Evolutionary conservation across 176 grass and related monocot species (phyloP), one percentile per base, ranked within the genome.

Genomic region (Musa schizocarpa): DNA sequence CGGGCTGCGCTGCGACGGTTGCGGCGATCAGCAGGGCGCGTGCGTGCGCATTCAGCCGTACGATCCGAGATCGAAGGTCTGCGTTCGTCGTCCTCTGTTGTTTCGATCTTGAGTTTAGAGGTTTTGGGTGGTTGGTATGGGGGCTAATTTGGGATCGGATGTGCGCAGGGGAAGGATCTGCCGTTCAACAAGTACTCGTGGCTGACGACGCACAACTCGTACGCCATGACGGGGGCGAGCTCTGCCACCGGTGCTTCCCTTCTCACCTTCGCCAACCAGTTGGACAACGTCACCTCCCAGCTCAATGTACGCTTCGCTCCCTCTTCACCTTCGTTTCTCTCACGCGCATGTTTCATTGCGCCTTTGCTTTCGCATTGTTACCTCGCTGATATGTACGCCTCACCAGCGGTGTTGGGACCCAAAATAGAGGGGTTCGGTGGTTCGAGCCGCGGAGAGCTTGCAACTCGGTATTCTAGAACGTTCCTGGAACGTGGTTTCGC

Each of bases 121-220:
- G 34, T 13, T 13, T 1, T 65, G 23, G 13, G 23, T 76, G 65
- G 21, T 48, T 52, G 61, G 29, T 34, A 65, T 27, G 65, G 48
- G 23, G 57, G 65, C 17, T 59, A 9, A 48, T 24, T 51, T 26
- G 27, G 53, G 16, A 66, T 81, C 0, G 14, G 43, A 50, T 70
- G 16, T 12, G 19, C 34, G 29, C 76, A 92, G 85, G 81, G 83
- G 1, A 83, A 80, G 2, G 75, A 17, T 0, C 63, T 98, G 8
- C 68, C 88, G 9, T 98, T 98, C 80, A 93, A 98, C 73, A 66
- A 14, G 52, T 98, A 93, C 86, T 74, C 88, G 27, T 98, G 95
- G 95, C 88, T 98, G 53, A 93, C 95, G 21, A 98, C 95, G 43
- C 95, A 98, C 82, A 98, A 98, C 86, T 98, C 95, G 0, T 98